Evolutionary conservation across 805 yeast species (phyloP).

Genomic region (Maudiozyma turicensis): DNA sequence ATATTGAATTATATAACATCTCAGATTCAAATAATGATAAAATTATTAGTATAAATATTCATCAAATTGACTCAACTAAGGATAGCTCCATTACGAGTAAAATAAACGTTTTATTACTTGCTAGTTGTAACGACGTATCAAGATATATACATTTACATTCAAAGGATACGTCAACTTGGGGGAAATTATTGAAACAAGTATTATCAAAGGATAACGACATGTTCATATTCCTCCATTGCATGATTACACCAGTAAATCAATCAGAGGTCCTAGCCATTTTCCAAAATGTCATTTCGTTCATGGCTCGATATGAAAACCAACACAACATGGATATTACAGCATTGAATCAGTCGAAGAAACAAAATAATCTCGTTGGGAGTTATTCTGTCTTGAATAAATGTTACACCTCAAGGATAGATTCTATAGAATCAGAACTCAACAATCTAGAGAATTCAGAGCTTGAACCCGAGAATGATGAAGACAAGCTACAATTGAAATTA

Average conservation of each 20-base stretch:
- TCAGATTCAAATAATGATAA: background rate
- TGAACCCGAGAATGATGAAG: background rate
- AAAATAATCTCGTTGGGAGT: background rate
- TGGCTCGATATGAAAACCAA: background rate
- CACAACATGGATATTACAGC: background rate
- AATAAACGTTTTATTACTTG: background rate
- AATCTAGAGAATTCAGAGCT: background rate
- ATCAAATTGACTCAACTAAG: background rate
- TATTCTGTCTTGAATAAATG: background rate
- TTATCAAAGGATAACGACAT: background rate
- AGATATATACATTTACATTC: background rate
- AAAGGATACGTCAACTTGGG: background rate
- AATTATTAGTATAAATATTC: background rate
- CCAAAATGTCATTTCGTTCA: conserved; percentile 47
- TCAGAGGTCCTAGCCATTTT: conserved; percentile 63
- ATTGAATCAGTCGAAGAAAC: background rate
- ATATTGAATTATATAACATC: background rate
- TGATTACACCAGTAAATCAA: conserved; percentile 31
- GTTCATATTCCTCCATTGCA: background rate
- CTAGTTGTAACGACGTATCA: background rate
- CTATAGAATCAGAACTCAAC: background rate
- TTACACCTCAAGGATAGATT: background rate
- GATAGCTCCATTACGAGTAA: background rate
- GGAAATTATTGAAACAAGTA: background rate
- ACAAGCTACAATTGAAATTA: background rate